Evolutionary conservation across 2,329 filamentous ascomycete species (phyloP).

Genomic region (Dryadomyces quercus-mongolicae): DNA sequence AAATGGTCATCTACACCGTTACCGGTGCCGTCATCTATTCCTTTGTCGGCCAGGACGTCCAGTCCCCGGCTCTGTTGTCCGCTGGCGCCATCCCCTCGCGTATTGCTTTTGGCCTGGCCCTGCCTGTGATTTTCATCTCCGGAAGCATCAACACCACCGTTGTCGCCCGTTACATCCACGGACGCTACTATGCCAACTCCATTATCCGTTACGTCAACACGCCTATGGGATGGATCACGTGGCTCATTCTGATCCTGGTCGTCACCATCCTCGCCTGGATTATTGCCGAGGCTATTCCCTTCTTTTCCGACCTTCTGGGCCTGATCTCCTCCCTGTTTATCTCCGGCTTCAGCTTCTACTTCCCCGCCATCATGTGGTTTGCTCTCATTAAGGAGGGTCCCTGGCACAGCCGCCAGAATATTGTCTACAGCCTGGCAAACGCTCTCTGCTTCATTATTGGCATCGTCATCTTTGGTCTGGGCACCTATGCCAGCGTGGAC

Average conservation of each 20-base stretch:
- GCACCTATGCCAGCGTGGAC: conserved; percentile 8
- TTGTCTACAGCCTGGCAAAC: conserved; percentile 4
- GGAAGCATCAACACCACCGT: conserved; percentile 26
- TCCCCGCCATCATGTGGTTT: conserved; percentile 22
- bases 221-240: conserved; percentile 30
- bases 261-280: conserved; percentile 56
- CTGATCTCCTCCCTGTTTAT: conserved; percentile 38
- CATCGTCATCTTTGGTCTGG: conserved; percentile 1
- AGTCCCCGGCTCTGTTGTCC: conserved; percentile 56
- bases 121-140: conserved; percentile 63
- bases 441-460: conserved; percentile 3
- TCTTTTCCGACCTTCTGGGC: conserved; percentile 56
- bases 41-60: conserved; percentile 39
- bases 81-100: conserved; percentile 47
- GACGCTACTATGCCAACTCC: conserved; percentile 29
- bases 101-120: conserved; percentile 56
- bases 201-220: conserved; percentile 35
- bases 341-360: conserved; percentile 30
- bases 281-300: conserved; percentile 61
- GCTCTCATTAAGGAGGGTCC: conserved; percentile 19
- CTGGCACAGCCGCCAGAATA: conserved; percentile 16
- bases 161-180: conserved; percentile 32
- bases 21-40: conserved; percentile 4
- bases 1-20: conserved; percentile 6
- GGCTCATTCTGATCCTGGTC: conserved; percentile 44